phyloP scores from a whole-genome alignment of 164 flowering plant genomes.

The Annona squamosa region DNA sequence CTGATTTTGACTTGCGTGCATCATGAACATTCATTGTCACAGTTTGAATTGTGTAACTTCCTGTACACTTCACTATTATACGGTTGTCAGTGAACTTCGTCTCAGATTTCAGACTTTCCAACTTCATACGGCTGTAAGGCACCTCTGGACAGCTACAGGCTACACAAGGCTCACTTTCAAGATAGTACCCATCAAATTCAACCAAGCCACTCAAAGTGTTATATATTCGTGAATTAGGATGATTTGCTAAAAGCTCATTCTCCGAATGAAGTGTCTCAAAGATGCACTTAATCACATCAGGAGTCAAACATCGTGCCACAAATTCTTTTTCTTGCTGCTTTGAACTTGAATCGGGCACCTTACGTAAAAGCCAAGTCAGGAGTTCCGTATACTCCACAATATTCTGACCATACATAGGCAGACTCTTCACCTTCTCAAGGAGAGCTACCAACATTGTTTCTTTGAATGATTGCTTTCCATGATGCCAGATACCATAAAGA shows the following conservation, averaged over 20 bases:
- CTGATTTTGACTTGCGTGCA: slow-evolving; percentile 95
- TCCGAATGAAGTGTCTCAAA: slow-evolving; percentile 89
- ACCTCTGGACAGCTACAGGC: slow-evolving; percentile 99
- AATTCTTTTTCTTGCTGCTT: slow-evolving; percentile 66
- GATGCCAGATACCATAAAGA: slow-evolving; percentile 89
- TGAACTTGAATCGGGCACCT: slow-evolving; percentile 47
- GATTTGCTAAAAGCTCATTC: slow-evolving; percentile 95
- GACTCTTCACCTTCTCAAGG: slow-evolving; percentile 54
- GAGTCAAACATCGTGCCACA: slow-evolving; percentile 61
- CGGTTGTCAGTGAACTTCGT: slow-evolving; percentile 97
- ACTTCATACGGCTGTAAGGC: slow-evolving; percentile 90
- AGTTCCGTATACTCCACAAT: slow-evolving; percentile 87
- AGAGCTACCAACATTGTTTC: slow-evolving; percentile 62
- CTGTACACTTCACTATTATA: slow-evolving; percentile 98
- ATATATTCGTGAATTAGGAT: slow-evolving; percentile 96
- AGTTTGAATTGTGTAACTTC: slow-evolving; percentile 93
- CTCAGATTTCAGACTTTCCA: slow-evolving; percentile 94
- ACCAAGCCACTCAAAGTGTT: slow-evolving; percentile 87
- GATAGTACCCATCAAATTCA: slow-evolving; percentile 99
- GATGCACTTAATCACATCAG: slow-evolving; percentile 75
- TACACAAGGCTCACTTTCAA: slow-evolving; percentile 99
- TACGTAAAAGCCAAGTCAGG: slow-evolving; percentile 66
- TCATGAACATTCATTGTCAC: slow-evolving; percentile 99
- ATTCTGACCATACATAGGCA: slow-evolving; percentile 95
- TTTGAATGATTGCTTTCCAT: slow-evolving; percentile 68